Evolutionary conservation across 2,329 filamentous ascomycete genomes (phyloP), one percentile per base, ranked within the genome.

Genomic region (Didymellaceae sp.): DNA sequence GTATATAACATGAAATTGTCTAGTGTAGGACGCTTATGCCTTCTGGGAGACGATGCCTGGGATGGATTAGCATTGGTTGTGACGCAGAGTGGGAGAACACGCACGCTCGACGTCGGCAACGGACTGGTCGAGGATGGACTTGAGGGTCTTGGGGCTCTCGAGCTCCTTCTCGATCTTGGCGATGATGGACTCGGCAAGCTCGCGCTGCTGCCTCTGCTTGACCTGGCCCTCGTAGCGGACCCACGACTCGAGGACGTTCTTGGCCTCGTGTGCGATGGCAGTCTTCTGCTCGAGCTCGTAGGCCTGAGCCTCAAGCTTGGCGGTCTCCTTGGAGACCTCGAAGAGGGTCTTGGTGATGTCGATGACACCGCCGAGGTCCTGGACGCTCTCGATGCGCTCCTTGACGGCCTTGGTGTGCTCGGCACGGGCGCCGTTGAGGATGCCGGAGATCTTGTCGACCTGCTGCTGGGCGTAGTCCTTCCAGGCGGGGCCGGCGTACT

Each of bases 241-340:
- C 95, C 94, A 99, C 51, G 91, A 97, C 77, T 99, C 94, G 62
- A 99, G 87, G 53, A 97, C 94, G 56, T 84, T 72, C 88, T 97
- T 99, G 73, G 93, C 93, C 84, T 99, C 94, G 60, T 86, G 82
- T 52, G 91, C 91, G 63, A 99, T 83, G 67, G 91, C 89, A 56
- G 93, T 97, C 82, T 87, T 88, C 82, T 99, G 94, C 85, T 97
- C 91, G 65, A 97, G 86, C 85, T 97, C 91, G 80, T 88, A 99
- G 62, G 91, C 92, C 85, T 97, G 79, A 65, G 93, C 88, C 85
- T 99, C 94, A 65, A 97, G 89, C 80, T 89, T 82, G 73, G 94
- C 95, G 72, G 94, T 99, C 86, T 99, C 94, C 92, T 97, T 97
- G 73, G 94, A 99, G 68, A 99, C 92, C 75, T 91, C 90, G 75